Evolutionary conservation across 768 basidiomycete genomes (phyloP), one percentile per base, ranked within the genome.

Genomic region (Porphyrellus cyaneotinctus): DNA sequence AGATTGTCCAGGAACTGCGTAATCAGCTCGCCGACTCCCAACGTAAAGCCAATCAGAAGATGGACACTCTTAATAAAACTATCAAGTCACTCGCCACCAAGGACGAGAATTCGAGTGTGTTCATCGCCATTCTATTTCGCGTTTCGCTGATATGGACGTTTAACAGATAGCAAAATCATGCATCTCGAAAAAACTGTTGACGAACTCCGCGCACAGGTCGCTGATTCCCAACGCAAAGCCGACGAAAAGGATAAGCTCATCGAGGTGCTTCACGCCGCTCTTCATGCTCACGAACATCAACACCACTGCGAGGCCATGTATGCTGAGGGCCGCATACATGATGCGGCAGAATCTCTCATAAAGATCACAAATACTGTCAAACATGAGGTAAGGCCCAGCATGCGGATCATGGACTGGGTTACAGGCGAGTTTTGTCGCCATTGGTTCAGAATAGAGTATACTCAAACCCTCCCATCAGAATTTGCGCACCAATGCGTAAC

Each of bases 271-370:
- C 18, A 12, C 24, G 10, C 39, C 14, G 22, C 8, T 15, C 7
- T 26, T 24, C 22, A 23, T 15, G 39, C 38, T 22, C 31, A 56
- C 12, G 49, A 51, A 20, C 46, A 23, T 18, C 47, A 57, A 23
- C 32, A 48, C 18, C 42, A 20, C 0, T 51, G 46, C 9, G 58
- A 55, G 49, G 26, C 37, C 1, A 13, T 59, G 12, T 59, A 33
- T 24, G n/a, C 18, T 6, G 18, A 47, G 4, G 52, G 49, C 8
- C 26, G 23, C 6, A 18, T 54, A 36, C 13, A 42, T 0, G 56
- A 58, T 9, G 56, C 57, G 17, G 52, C 58, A 0, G 1, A 14
- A 13, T 41, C 35, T 10, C 52, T 58, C 5, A 31, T 54, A 12
- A 37, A 50, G 23, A 32, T 44, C n/a, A 9, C 9, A 33, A 18